These are phyloP conservation scores for Spencermartinsiella europaea DNA, from an alignment of 805 yeast species.

Conservation along the genomic window DNA sequence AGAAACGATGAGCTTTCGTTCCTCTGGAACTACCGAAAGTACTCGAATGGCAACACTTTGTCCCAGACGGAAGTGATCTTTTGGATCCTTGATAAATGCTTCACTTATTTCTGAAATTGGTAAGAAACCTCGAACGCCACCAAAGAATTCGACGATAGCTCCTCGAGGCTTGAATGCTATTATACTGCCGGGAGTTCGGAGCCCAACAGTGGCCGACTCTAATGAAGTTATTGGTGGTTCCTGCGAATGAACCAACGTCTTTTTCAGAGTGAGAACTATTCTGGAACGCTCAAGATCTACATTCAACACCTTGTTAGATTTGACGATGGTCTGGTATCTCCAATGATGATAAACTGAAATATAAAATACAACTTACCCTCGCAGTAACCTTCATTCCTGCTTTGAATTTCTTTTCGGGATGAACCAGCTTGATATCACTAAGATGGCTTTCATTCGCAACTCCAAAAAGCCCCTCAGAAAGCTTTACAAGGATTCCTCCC, in stretches of 20 bases:
- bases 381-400: slow-evolving; percentile 77
- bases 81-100: slow-evolving; percentile 71
- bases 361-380: slow-evolving; percentile 46
- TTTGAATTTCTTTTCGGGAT: slow-evolving; percentile 91
- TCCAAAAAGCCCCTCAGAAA: slow-evolving; percentile 61
- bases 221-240: slow-evolving; percentile 37
- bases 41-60: slow-evolving; percentile 78
- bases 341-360: neutral
- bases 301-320: slow-evolving; percentile 22
- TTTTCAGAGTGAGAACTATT: slow-evolving; percentile 69
- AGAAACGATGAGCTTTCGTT: slow-evolving; percentile 59
- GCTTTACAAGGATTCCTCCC: slow-evolving; percentile 61
- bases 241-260: slow-evolving; percentile 62
- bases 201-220: slow-evolving; percentile 51
- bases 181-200: slow-evolving; percentile 66
- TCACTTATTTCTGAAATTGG: slow-evolving; percentile 90
- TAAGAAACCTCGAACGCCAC: slow-evolving; percentile 67
- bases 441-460: slow-evolving; percentile 69
- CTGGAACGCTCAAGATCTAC: slow-evolving; percentile 37
- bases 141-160: slow-evolving; percentile 79
- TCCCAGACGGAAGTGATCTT: slow-evolving; percentile 72
- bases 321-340: neutral
- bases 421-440: slow-evolving; percentile 74
- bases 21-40: slow-evolving; percentile 48
- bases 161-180: slow-evolving; percentile 69